Percentiles rank a stretch among this genome's conserved stretches.
These are phyloP conservation scores for Nitzschia putrida DNA, from an alignment of 108 stramenopile species.

Conservation along the genomic window DNA sequence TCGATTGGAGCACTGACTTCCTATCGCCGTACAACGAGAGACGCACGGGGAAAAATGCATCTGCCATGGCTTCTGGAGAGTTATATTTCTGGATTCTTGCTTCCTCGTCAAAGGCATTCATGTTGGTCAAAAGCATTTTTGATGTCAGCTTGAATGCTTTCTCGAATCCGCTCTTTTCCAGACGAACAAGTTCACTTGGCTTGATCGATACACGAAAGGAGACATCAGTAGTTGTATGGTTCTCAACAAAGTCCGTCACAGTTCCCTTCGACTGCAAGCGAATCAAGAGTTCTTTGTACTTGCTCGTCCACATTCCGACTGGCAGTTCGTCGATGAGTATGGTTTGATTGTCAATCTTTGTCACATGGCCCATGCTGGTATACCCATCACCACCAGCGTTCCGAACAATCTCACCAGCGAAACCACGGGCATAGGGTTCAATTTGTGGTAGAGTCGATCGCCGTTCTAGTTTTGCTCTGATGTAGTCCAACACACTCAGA, in stretches of 20 bases:
- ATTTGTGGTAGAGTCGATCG: slow-evolving; percentile 41
- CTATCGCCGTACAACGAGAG: slow-evolving; percentile 76
- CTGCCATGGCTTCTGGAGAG: slow-evolving; percentile 70
- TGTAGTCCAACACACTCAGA: slow-evolving; percentile 74
- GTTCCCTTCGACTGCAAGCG: slow-evolving; percentile 61
- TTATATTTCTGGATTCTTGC: slow-evolving; percentile 66
- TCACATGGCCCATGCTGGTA: slow-evolving; percentile 52
- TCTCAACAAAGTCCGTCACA: slow-evolving; percentile 70
- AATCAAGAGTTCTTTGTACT: slow-evolving; percentile 74
- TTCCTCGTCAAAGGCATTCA: slow-evolving; percentile 84
- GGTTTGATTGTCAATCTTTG: slow-evolving; percentile 38
- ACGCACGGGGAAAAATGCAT: slow-evolving; percentile 77
- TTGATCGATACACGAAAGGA: slow-evolving; percentile 69
- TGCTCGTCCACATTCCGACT: slow-evolving; percentile 82
- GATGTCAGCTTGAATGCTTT: slow-evolving; percentile 70
- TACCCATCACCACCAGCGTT: slow-evolving; percentile 41
- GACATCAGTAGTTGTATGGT: slow-evolving; percentile 85
- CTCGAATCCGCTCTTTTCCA: slow-evolving; percentile 54
- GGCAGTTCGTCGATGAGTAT: slow-evolving; percentile 88
- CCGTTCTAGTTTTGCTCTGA: slow-evolving; percentile 64
- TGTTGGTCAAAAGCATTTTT: slow-evolving; percentile 73
- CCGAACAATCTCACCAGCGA: slow-evolving; percentile 62
- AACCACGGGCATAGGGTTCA: slow-evolving; percentile 66
- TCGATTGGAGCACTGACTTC: slow-evolving; percentile 66
- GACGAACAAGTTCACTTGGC: slow-evolving; percentile 47